Evolutionary conservation across 2,329 filamentous ascomycete species (phyloP).

Genomic region (Sclerotinia subarctica): DNA sequence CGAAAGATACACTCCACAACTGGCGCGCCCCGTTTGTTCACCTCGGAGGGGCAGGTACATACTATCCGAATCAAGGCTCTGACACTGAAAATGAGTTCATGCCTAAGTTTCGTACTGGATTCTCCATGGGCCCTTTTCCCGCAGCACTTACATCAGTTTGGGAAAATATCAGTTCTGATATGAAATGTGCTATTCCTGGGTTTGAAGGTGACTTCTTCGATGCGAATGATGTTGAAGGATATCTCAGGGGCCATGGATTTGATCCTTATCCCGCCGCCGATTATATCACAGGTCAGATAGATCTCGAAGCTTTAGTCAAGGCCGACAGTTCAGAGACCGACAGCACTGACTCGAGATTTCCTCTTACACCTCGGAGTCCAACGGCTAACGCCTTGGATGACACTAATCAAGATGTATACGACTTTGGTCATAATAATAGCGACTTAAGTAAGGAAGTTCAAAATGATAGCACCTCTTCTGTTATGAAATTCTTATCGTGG

Average conservation of each 20-base stretch:
- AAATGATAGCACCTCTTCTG: neutral
- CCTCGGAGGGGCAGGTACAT: slow-evolving; percentile 66
- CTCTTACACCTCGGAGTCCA: slow-evolving; percentile 30
- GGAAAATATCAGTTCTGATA: slow-evolving; percentile 46
- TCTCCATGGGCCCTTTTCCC: slow-evolving; percentile 50
- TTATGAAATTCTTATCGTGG: slow-evolving; percentile 9
- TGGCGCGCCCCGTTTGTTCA: slow-evolving; percentile 61
- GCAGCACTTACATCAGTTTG: slow-evolving; percentile 41
- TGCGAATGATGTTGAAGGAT: slow-evolving; percentile 71
- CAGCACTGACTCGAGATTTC: slow-evolving; percentile 25
- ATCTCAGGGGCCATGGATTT: slow-evolving; percentile 62
- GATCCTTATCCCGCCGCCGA: slow-evolving; percentile 58
- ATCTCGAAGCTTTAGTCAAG: slow-evolving; percentile 33
- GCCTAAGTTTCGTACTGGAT: slow-evolving; percentile 38
- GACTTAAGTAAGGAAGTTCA: neutral
- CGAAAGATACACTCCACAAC: slow-evolving; percentile 51
- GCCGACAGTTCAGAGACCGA: slow-evolving; percentile 18
- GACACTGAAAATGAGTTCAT: slow-evolving; percentile 29
- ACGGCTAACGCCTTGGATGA: slow-evolving; percentile 17
- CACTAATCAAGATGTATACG: neutral
- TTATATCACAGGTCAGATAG: slow-evolving; percentile 57
- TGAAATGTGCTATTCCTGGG: slow-evolving; percentile 55
- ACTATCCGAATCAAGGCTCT: slow-evolving; percentile 46
- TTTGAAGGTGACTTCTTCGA: slow-evolving; percentile 77
- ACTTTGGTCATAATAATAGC: neutral